Conservation (phyloP, 2,329 filamentous ascomycete species). For the Cryphonectria naterciae region DNA sequence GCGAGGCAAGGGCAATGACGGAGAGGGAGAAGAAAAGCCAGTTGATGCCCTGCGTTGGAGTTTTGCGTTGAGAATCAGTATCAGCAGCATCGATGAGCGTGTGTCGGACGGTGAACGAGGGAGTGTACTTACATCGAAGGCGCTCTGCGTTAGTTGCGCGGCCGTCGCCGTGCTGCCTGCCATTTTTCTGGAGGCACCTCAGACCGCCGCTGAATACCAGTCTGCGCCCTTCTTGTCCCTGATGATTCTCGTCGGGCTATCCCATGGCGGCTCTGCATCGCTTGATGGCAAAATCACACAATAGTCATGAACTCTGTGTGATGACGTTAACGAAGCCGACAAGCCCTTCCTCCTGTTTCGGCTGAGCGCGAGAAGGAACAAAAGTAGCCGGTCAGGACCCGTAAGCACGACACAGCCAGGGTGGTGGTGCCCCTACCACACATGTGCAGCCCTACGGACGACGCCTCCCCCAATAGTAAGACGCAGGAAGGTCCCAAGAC, state of each 20-base stretch:
- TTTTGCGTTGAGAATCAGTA: neutral
- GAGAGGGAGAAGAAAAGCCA: constrained; percentile 27
- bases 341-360: neutral
- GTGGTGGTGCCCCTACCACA: neutral
- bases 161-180: constrained; percentile 11
- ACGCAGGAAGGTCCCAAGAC: neutral
- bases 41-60: constrained; percentile 21
- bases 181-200: neutral
- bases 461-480: neutral
- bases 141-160: constrained; percentile 22
- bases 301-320: neutral
- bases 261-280: neutral
- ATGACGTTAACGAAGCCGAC: constrained; percentile 1
- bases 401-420: constrained; percentile 6
- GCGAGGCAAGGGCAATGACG: constrained; percentile 19
- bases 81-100: neutral
- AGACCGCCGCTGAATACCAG: neutral
- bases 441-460: constrained; percentile 2
- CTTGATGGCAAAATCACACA: neutral
- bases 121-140: constrained; percentile 20
- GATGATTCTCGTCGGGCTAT: neutral
- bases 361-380: neutral
- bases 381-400: neutral
- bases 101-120: too few relatives aligned
- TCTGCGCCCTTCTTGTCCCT: constrained; percentile 4